Percentiles rank a stretch among this genome's conserved stretches.
These are phyloP conservation scores for Elaeis guineensis DNA, from an alignment of 176 grass and related monocot species.

Conservation along the genomic window DNA sequence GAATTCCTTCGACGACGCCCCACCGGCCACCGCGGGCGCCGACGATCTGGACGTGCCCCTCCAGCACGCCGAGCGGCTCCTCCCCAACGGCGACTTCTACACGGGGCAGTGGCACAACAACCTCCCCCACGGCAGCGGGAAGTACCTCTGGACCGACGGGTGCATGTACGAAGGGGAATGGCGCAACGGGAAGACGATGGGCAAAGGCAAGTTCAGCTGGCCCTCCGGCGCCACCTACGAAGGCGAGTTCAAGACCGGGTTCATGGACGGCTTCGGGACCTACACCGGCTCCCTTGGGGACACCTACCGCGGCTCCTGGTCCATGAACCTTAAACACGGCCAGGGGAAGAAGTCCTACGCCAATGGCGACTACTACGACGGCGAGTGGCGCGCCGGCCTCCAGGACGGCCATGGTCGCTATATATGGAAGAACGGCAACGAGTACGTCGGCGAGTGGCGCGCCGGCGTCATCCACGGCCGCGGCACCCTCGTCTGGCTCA, in stretches of 20 bases:
- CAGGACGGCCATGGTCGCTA: constrained; percentile 64
- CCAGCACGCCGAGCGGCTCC: constrained; percentile 38
- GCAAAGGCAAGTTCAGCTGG: constrained; percentile 73
- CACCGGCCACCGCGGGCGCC: not conserved
- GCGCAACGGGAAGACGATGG: constrained; percentile 43
- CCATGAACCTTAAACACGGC: constrained; percentile 63
- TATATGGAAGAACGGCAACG: constrained; percentile 62
- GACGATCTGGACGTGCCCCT: constrained; percentile 4
- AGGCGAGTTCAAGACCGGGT: constrained; percentile 53
- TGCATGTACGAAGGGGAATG: constrained; percentile 79
- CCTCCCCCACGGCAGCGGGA: constrained; percentile 48
- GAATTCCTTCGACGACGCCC: not conserved
- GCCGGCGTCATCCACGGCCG: constrained; percentile 18
- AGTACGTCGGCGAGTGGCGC: constrained; percentile 69
- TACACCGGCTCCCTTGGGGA: constrained; percentile 63
- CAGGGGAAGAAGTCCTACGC: constrained; percentile 64
- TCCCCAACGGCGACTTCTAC: constrained; percentile 59
- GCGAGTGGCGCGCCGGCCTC: constrained; percentile 56
- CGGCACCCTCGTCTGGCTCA: constrained; percentile 6
- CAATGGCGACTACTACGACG: constrained; percentile 66
- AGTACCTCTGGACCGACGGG: constrained; percentile 71
- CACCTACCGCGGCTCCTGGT: constrained; percentile 61
- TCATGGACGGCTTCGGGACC: constrained; percentile 64
- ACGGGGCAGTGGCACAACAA: constrained; percentile 37
- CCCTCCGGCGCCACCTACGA: constrained; percentile 74